Conservation (phyloP, 345 rosid genomes). For the Punica granatum region DNA sequence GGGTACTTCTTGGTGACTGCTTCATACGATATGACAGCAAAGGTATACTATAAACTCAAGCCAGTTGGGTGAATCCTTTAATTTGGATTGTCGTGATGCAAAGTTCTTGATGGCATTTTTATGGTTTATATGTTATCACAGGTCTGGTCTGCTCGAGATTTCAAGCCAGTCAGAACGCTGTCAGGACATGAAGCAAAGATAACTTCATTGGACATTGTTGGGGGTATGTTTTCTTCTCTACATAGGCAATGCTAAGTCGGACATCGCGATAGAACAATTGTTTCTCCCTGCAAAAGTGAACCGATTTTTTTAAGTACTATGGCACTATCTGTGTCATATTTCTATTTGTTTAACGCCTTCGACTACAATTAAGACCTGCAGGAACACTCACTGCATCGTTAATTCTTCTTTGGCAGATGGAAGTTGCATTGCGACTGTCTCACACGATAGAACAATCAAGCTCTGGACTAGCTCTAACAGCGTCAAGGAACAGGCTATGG, state of each 20-base stretch:
- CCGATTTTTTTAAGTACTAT: no score
- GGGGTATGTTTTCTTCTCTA: slow-evolving; percentile 28
- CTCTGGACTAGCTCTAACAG: slow-evolving; percentile 47
- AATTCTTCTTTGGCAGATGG: slow-evolving; percentile 36
- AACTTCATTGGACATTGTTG: slow-evolving; percentile 50
- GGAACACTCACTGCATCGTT: no score
- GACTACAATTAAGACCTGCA: background rate
- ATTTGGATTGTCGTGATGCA: background rate
- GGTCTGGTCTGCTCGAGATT: slow-evolving; percentile 95
- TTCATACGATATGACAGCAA: slow-evolving; percentile 88
- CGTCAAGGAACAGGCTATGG: slow-evolving; percentile 37
- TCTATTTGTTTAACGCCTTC: background rate
- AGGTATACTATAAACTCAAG: slow-evolving; percentile 36
- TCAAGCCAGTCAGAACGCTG: slow-evolving; percentile 70
- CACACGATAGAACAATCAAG: slow-evolving; percentile 73
- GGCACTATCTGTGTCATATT: background rate
- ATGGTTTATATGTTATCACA: slow-evolving; percentile 18
- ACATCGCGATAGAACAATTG: no score
- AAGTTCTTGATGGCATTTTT: background rate
- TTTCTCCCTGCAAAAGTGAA: no score
- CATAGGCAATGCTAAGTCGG: background rate
- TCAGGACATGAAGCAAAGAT: slow-evolving; percentile 85
- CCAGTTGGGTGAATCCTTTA: background rate
- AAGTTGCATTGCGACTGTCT: slow-evolving; percentile 50
- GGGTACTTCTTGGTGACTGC: slow-evolving; percentile 86